Conservation (phyloP, 2,329 filamentous ascomycete genomes). For the Allantophomopsis lycopodina region DNA sequence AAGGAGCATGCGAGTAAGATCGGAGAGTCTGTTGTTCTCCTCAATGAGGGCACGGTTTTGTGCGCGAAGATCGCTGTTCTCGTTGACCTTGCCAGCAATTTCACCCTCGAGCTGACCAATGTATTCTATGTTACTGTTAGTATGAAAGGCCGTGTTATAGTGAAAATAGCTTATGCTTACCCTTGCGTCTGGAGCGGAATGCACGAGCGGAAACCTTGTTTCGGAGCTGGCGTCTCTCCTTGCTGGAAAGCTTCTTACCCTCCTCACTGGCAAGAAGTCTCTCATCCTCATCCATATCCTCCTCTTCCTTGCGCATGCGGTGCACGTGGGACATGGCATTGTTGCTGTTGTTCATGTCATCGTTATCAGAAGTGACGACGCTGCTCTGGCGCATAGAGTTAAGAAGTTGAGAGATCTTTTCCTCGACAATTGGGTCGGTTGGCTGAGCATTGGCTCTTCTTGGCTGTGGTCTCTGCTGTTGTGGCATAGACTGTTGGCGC, state of each 20-base stretch:
- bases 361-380: slow-evolving; percentile 37
- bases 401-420: slow-evolving; percentile 85
- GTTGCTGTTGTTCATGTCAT: slow-evolving; percentile 24
- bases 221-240: slow-evolving; percentile 89
- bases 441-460: slow-evolving; percentile 18
- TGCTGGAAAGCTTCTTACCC: slow-evolving; percentile 97
- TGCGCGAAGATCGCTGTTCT: slow-evolving; percentile 65
- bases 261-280: slow-evolving; percentile 88
- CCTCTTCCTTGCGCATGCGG: slow-evolving; percentile 80
- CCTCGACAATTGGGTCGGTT: slow-evolving; percentile 64
- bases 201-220: slow-evolving; percentile 98
- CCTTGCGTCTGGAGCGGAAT: slow-evolving; percentile 96
- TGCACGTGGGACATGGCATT: slow-evolving; percentile 50
- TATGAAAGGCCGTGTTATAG: slow-evolving; percentile 5
- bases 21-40: slow-evolving; percentile 70
- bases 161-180: slow-evolving; percentile 35
- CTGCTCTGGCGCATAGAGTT: slow-evolving; percentile 74
- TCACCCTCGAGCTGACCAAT: slow-evolving; percentile 89
- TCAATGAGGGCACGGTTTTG: slow-evolving; percentile 74
- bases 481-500: slow-evolving; percentile 23
- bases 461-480: slow-evolving; percentile 22
- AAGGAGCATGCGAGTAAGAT: slow-evolving; percentile 70
- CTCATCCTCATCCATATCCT: slow-evolving; percentile 98
- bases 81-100: slow-evolving; percentile 69
- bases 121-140: slow-evolving; percentile 67